Evolutionary conservation across 2,329 filamentous ascomycete genomes (phyloP).

Genomic region (Claviceps humidiphila): DNA sequence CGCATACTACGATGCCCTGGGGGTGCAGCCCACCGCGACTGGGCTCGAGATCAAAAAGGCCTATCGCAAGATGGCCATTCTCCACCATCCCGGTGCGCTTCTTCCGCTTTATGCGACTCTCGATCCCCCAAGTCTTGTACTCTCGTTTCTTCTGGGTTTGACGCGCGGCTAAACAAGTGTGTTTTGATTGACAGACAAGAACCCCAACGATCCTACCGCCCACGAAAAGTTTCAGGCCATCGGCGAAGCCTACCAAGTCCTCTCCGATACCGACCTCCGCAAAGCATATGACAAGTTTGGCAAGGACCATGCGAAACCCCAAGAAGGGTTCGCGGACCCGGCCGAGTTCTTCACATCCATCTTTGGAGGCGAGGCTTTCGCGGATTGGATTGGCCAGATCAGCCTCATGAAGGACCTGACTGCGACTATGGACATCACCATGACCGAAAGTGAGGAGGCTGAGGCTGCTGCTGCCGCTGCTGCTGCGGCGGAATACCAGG

Average conservation of each 20-base stretch:
- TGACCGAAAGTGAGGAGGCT: conserved; percentile 56
- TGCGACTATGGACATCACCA: conserved; percentile 95
- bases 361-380: conserved; percentile 90
- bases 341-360: conserved; percentile 98
- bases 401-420: conserved; percentile 97
- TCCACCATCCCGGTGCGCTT: conserved; percentile 67
- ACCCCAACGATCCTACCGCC: conserved; percentile 87
- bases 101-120: not conserved
- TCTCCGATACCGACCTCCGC: conserved; percentile 76
- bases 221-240: conserved; percentile 91
- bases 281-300: conserved; percentile 94
- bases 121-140: not conserved
- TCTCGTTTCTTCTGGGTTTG: not conserved
- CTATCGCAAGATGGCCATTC: conserved; percentile 86
- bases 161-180: not conserved
- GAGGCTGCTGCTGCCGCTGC: conserved; percentile 18
- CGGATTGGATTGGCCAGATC: conserved; percentile 96
- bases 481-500: conserved; percentile 17
- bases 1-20: conserved; percentile 75
- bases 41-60: conserved; percentile 96
- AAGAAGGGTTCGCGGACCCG: conserved; percentile 87
- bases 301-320: conserved; percentile 85
- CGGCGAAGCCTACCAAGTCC: conserved; percentile 61
- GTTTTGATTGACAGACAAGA: conserved; percentile 58
- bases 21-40: conserved; percentile 71